These are phyloP conservation scores for Peltaster fructicola DNA, from an alignment of 2,329 filamentous ascomycete species.

Conservation along the genomic window DNA sequence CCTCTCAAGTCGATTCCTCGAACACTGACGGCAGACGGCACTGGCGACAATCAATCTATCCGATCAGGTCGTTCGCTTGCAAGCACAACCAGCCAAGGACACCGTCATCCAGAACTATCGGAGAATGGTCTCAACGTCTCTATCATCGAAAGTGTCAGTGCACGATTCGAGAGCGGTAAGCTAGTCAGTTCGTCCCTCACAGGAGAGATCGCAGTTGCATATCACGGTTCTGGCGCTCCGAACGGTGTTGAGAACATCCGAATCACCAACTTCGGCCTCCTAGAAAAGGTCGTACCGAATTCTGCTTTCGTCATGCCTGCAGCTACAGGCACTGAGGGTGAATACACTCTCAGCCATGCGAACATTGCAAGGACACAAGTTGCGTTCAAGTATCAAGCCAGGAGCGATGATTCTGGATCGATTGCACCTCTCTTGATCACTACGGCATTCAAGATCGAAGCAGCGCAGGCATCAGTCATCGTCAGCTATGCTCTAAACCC, in stretches of 20 bases:
- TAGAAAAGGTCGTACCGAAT: constrained; percentile 89
- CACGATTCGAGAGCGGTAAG: constrained; percentile 57
- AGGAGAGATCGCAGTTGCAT: constrained; percentile 78
- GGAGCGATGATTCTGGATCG: constrained; percentile 43
- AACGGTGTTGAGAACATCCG: constrained; percentile 47
- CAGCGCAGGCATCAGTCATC: constrained; percentile 71
- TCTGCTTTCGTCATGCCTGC: constrained; percentile 76
- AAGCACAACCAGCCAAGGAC: constrained; percentile 41
- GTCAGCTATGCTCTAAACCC: constrained; percentile 75
- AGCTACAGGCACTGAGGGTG: constrained; percentile 48
- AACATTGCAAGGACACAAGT: constrained; percentile 53
- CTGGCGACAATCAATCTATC: constrained; percentile 71
- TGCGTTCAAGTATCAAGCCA: constrained; percentile 84
- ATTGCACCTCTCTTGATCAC: constrained; percentile 54
- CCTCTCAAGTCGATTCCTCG: constrained; percentile 15
- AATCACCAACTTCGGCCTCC: constrained; percentile 69
- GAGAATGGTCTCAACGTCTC: constrained; percentile 71
- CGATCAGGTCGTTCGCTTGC: constrained; percentile 71
- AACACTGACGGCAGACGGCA: constrained; percentile 34
- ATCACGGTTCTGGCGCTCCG: constrained; percentile 40
- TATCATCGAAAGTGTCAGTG: constrained; percentile 80
- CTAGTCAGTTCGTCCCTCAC: constrained; percentile 57
- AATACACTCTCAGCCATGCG: constrained; percentile 60
- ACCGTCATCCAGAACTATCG: constrained; percentile 66
- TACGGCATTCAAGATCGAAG: constrained; percentile 67